phyloP scores from a whole-genome alignment of 176 grass and related monocot species.

The Poa annua region DNA sequence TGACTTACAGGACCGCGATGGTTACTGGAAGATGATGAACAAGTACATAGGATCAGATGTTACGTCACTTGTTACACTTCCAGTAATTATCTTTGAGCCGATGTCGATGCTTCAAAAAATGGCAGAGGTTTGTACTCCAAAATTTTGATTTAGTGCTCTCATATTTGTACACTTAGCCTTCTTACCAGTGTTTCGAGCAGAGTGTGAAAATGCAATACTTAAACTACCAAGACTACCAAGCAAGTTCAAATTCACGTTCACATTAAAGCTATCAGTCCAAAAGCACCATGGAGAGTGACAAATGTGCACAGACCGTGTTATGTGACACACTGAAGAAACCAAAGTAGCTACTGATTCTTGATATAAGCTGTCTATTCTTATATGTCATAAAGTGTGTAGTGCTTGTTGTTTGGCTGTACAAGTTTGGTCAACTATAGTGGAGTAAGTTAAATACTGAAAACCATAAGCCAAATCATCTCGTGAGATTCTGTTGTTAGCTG shows the following conservation, averaged over 20 bases:
- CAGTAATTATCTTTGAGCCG: slow-evolving; percentile 97
- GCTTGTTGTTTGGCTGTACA: slow-evolving; percentile 9
- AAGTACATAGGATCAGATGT: slow-evolving; percentile 98
- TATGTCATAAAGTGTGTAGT: neutral
- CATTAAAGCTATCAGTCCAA: neutral
- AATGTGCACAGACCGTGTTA: neutral
- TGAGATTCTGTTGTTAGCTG: slow-evolving; percentile 14
- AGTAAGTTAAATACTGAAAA: slow-evolving; percentile 30
- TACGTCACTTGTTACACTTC: slow-evolving; percentile 97
- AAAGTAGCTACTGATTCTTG: neutral
- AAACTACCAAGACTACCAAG: too few species aligned
- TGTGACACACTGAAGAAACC: slow-evolving; percentile 7
- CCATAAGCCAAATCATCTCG: neutral
- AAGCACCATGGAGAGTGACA: neutral
- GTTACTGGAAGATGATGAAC: slow-evolving; percentile 99
- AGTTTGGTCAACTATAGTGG: neutral
- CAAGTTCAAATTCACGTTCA: neutral
- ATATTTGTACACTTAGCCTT: neutral
- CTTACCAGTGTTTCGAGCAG: neutral
- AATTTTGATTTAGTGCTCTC: slow-evolving; percentile 8
- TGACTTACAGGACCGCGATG: slow-evolving; percentile 83
- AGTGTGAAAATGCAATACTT: neutral
- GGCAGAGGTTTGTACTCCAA: slow-evolving; percentile 72
- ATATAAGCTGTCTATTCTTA: slow-evolving; percentile 12
- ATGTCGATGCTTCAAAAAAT: slow-evolving; percentile 98